Evolutionary conservation across 305 asterid species (phyloP).

Genomic region (Stenogyne calaminthoides): DNA sequence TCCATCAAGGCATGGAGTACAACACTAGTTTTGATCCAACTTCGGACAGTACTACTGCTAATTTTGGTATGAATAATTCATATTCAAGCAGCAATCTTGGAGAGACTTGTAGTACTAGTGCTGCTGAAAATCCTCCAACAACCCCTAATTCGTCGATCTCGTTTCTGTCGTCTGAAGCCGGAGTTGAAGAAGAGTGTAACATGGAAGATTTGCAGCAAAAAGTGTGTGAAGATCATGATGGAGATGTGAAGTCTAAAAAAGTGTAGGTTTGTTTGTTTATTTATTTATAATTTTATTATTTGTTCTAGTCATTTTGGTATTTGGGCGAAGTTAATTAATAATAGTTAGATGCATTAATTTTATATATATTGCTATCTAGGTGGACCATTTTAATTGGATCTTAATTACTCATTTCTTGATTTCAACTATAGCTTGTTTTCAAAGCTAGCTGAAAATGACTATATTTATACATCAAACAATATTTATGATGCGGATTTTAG

Average conservation of each 20-base stretch:
- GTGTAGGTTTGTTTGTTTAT: slow-evolving; percentile 41
- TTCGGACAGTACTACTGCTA: no score
- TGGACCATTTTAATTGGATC: slow-evolving; percentile 27
- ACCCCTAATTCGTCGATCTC: slow-evolving; percentile 49
- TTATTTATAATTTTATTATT: neutral
- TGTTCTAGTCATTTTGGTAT: neutral
- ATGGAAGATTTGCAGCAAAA: slow-evolving; percentile 35
- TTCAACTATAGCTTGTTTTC: slow-evolving; percentile 21
- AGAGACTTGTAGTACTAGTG: slow-evolving; percentile 21
- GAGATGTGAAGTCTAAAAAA: slow-evolving; percentile 51
- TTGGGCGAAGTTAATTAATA: neutral
- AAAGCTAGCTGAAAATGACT: slow-evolving; percentile 12
- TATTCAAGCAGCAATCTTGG: slow-evolving; percentile 29
- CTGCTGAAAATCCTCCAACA: slow-evolving; percentile 34
- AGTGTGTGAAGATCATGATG: slow-evolving; percentile 45
- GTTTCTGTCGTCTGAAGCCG: slow-evolving; percentile 49
- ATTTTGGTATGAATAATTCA: slow-evolving; percentile 18
- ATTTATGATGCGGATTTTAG: neutral
- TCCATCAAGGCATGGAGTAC: slow-evolving; percentile 50
- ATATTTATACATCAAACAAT: neutral
- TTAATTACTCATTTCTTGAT: slow-evolving; percentile 7
- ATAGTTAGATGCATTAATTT: neutral
- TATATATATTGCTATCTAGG: slow-evolving; percentile 12
- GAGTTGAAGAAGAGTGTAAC: slow-evolving; percentile 60
- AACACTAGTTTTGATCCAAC: no score